phyloP scores from a whole-genome alignment of 2,329 filamentous ascomycete genomes.

The Trichoderma cornu-damae region DNA sequence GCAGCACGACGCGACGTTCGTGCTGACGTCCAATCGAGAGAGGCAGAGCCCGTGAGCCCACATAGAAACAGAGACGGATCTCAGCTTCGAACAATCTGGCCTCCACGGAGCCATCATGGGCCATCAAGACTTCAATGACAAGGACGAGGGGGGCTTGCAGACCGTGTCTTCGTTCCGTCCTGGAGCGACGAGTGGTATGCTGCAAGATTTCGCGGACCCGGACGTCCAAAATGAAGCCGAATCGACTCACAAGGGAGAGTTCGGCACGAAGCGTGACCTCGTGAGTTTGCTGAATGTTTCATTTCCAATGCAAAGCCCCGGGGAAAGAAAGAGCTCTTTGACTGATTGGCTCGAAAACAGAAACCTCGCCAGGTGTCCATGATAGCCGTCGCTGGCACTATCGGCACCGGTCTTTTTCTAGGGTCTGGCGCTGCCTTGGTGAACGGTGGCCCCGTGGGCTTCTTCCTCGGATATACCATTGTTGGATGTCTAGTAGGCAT shows the following conservation, averaged over 20 bases:
- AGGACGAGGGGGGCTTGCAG: conserved; percentile 5
- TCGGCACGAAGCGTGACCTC: conserved; percentile 19
- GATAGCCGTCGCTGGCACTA: conserved; percentile 40
- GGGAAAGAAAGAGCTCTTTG: not conserved
- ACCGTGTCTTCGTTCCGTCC: conserved; percentile 12
- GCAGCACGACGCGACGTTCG: not conserved
- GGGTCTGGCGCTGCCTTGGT: conserved; percentile 21
- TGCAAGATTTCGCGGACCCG: conserved; percentile 12
- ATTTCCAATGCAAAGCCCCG: not conserved
- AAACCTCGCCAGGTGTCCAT: conserved; percentile 27
- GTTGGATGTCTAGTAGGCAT: conserved; percentile 20
- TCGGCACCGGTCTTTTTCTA: conserved; percentile 32
- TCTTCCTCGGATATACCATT: conserved; percentile 20
- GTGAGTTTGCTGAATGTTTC: conserved; percentile 1
- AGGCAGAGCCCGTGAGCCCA: not conserved
- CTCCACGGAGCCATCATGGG: not conserved
- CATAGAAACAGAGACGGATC: not conserved
- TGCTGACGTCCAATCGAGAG: not conserved
- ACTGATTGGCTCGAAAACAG: not conserved
- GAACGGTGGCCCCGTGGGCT: conserved; percentile 19
- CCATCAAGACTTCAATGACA: conserved; percentile 1
- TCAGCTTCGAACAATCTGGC: not conserved
- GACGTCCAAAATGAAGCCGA: conserved; percentile 17
- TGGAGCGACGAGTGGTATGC: not conserved
- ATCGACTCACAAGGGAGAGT: conserved; percentile 19